Conservation (phyloP, 306 rosid genomes). For the Styphnolobium japonicum region DNA sequence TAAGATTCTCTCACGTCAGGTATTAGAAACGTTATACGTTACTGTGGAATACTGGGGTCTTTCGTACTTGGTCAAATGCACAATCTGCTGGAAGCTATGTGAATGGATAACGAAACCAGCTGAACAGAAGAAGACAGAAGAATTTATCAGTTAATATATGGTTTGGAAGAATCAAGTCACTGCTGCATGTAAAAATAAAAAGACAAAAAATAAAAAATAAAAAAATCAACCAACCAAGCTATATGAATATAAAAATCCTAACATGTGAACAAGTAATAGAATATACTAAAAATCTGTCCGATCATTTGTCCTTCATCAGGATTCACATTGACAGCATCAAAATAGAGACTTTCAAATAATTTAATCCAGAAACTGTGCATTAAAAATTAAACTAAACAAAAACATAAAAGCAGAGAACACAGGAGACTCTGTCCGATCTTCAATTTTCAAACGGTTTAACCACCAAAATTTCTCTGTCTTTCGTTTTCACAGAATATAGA, state of each 20-base stretch:
- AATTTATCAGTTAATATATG: constrained; percentile 37
- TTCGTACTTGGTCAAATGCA: constrained; percentile 51
- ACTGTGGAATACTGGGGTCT: constrained; percentile 32
- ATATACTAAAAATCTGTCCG: constrained; percentile 43
- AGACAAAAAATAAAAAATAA: not conserved
- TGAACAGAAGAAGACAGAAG: constrained; percentile 52
- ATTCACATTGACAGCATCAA: constrained; percentile 51
- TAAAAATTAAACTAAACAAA: constrained; percentile 4
- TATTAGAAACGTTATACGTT: constrained; percentile 37
- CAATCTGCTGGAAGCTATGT: constrained; percentile 32
- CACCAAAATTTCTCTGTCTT: not conserved
- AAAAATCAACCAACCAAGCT: not conserved
- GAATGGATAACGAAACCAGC: constrained; percentile 42
- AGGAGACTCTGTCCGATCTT: not conserved
- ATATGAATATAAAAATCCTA: constrained; percentile 14
- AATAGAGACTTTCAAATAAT: constrained; percentile 23
- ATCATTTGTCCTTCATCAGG: constrained; percentile 31
- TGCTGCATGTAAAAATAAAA: not conserved
- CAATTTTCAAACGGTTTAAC: constrained; percentile 8
- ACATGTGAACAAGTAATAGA: constrained; percentile 52
- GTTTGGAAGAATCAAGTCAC: constrained; percentile 39
- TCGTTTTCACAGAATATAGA: constrained; percentile 25
- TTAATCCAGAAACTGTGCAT: constrained; percentile 15
- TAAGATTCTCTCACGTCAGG: constrained; percentile 45
- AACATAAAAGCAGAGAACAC: constrained; percentile 20